Evolutionary conservation across 2,329 filamentous ascomycete species (phyloP).

Genomic region (Penicillium sp.): DNA sequence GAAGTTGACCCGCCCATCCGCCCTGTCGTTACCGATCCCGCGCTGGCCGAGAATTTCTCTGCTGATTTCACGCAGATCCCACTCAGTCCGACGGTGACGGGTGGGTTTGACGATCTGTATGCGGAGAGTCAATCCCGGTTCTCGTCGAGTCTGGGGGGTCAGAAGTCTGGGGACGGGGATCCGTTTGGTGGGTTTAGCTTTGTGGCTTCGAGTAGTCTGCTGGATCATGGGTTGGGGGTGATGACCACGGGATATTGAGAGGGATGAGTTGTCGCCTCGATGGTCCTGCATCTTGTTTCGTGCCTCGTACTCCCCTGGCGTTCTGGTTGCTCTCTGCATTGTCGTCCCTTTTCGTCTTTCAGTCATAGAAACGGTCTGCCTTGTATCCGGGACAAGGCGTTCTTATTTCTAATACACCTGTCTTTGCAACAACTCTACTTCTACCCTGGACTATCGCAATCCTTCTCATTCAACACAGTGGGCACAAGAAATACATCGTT

Average conservation of each 20-base stretch:
- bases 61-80: constrained; percentile 86
- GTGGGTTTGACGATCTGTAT: constrained; percentile 33
- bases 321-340: neutral
- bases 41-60: constrained; percentile 94
- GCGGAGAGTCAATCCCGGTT: constrained; percentile 11
- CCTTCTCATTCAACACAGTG: neutral
- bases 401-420: neutral
- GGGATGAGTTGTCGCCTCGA: neutral
- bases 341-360: neutral
- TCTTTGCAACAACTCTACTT: neutral
- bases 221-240: constrained; percentile 43
- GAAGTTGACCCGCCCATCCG: constrained; percentile 87
- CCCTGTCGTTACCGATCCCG: constrained; percentile 92
- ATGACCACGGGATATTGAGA: constrained; percentile 27
- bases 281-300: neutral
- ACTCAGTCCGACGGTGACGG: constrained; percentile 68
- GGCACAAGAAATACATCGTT: neutral
- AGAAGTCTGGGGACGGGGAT: constrained; percentile 35
- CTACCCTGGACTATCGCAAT: neutral
- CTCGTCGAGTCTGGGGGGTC: constrained; percentile 21
- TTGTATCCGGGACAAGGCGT: neutral
- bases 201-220: constrained; percentile 50
- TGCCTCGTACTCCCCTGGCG: neutral
- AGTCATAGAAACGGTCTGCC: neutral
- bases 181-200: constrained; percentile 54